phyloP scores from a whole-genome alignment of 2,329 filamentous ascomycete genomes.

The Calycina herbarum region DNA sequence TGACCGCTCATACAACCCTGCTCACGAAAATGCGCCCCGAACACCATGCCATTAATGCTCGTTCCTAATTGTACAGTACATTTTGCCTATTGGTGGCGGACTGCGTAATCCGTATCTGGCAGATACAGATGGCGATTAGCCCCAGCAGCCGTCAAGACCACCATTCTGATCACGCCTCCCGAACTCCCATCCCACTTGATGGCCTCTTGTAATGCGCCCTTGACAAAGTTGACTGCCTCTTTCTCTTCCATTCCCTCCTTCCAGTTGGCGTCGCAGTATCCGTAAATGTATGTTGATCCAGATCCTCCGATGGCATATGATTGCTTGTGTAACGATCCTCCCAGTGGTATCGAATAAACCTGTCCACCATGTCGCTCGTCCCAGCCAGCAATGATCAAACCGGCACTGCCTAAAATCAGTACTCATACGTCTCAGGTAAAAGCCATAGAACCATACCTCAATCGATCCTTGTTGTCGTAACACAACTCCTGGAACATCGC shows the following conservation, averaged over 20 bases:
- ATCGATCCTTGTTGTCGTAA: constrained; percentile 92
- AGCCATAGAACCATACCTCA: constrained; percentile 65
- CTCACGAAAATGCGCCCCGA: constrained; percentile 19
- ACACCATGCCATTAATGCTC: constrained; percentile 36
- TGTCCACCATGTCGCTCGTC: constrained; percentile 93
- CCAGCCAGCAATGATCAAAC: constrained; percentile 63
- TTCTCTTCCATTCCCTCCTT: constrained; percentile 89
- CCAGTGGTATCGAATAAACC: constrained; percentile 95
- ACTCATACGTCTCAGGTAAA: constrained; percentile 3
- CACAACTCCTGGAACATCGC: constrained; percentile 97
- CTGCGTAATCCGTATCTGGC: constrained; percentile 79
- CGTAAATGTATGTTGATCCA: constrained; percentile 98
- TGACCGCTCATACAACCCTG: constrained; percentile 24
- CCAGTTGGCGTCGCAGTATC: constrained; percentile 97
- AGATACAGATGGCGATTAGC: constrained; percentile 93
- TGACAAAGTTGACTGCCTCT: constrained; percentile 90
- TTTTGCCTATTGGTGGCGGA: constrained; percentile 53
- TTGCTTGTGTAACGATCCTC: constrained; percentile 97
- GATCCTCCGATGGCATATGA: constrained; percentile 93
- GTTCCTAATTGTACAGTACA: constrained; percentile 41
- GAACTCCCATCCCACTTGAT: constrained; percentile 99
- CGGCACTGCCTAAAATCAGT: constrained; percentile 26
- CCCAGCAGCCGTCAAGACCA: constrained; percentile 87
- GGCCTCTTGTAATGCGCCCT: constrained; percentile 84
- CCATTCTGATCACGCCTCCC: constrained; percentile 96